Evolutionary conservation across 148 eudicot genomes (phyloP).

Genomic region (Heliamphora exappendiculata): DNA sequence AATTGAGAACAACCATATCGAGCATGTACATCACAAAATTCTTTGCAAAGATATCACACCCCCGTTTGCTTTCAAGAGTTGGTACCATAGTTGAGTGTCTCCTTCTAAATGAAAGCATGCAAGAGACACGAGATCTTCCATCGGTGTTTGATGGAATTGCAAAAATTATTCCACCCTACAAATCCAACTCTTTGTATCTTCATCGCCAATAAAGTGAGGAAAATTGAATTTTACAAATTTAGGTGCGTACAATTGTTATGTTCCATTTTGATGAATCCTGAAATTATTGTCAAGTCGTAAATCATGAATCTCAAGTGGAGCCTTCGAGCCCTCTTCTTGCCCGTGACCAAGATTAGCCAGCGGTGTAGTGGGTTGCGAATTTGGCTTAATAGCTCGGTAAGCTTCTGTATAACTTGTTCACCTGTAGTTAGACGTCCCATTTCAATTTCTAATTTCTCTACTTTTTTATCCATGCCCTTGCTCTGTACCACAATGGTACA

Average conservation of each 20-base stretch:
- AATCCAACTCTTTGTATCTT: not conserved
- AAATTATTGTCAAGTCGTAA: not conserved
- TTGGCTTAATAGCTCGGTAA: not conserved
- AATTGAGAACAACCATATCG: not conserved
- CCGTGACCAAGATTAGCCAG: not conserved
- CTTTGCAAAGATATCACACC: not conserved
- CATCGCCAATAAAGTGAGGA: not conserved
- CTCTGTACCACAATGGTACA: not conserved
- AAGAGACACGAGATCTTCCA: not conserved
- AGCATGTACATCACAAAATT: not conserved
- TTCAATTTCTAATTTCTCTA: not conserved
- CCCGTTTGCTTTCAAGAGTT: not conserved
- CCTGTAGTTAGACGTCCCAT: not conserved
- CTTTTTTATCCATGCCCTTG: not conserved
- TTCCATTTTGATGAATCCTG: not conserved
- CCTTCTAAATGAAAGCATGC: not conserved
- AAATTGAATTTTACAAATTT: not conserved
- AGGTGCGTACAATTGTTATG: not conserved
- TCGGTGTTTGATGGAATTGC: not conserved
- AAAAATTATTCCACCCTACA: conserved; percentile 4
- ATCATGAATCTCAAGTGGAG: not conserved
- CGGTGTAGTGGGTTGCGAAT: not conserved
- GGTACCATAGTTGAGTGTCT: not conserved
- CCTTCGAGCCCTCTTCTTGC: not conserved
- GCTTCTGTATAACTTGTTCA: not conserved